A percentile compares a stretch with the other conserved stretches of the same genome.
These are phyloP conservation scores for Trichoderma sp. DNA, from an alignment of 2,329 filamentous ascomycete species.

Conservation along the genomic window DNA sequence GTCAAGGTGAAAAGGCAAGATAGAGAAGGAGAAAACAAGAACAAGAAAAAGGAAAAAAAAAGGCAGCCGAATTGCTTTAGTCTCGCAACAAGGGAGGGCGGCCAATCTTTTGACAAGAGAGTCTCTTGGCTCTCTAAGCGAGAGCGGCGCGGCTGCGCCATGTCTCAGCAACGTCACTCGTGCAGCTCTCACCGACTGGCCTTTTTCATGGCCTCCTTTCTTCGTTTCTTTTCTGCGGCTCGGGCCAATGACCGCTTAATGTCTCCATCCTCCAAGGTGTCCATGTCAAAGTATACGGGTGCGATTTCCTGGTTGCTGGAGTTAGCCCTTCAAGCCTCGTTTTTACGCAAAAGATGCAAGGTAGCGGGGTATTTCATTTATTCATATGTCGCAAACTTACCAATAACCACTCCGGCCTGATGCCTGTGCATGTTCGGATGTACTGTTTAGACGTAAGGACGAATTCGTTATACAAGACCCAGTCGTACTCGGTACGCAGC, in stretches of 20 bases:
- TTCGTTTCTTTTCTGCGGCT: constrained; percentile 57
- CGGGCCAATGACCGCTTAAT: constrained; percentile 66
- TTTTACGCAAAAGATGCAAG: constrained; percentile 4
- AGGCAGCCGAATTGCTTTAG: not conserved
- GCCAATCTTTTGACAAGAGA: not conserved
- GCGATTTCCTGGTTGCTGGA: constrained; percentile 71
- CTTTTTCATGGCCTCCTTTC: constrained; percentile 55
- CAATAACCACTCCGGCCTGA: constrained; percentile 91
- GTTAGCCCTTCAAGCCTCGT: constrained; percentile 5
- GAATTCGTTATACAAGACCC: constrained; percentile 98
- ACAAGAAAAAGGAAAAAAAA: not conserved
- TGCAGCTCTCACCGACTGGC: constrained; percentile 36
- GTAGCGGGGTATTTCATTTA: not conserved
- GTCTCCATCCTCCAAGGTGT: constrained; percentile 80
- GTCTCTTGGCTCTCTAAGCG: not conserved
- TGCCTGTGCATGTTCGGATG: constrained; percentile 86
- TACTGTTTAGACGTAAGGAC: constrained; percentile 98
- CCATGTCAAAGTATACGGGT: constrained; percentile 85
- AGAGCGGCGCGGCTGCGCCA: not conserved
- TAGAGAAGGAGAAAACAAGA: not conserved
- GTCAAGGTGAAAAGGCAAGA: not conserved
- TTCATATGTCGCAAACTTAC: constrained; percentile 48
- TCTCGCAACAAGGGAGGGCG: not conserved
- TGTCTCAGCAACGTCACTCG: not conserved
- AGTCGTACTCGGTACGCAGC: constrained; percentile 82